Percentiles rank a stretch among this genome's conserved stretches.
These are phyloP conservation scores for Nemania abortiva DNA, from an alignment of 2,329 filamentous ascomycete species.

Conservation along the genomic window DNA sequence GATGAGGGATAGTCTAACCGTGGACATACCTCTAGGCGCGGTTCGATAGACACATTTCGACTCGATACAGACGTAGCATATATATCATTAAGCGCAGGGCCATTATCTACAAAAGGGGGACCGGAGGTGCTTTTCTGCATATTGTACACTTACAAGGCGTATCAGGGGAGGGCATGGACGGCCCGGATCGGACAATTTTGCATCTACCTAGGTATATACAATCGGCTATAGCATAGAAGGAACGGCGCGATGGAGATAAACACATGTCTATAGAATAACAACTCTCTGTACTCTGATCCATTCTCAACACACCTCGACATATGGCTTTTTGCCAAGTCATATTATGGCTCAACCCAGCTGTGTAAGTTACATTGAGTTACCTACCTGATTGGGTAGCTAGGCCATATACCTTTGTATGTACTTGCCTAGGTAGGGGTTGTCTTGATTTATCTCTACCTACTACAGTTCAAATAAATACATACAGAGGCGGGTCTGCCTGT, in stretches of 20 bases:
- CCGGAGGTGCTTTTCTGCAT: background rate
- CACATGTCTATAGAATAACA: background rate
- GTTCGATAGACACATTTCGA: background rate
- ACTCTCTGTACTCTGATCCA: background rate
- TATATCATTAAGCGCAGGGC: background rate
- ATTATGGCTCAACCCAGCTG: too few relatives aligned
- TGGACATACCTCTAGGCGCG: constrained; percentile 44
- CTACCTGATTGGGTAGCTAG: too few relatives aligned
- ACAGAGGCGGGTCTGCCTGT: too few relatives aligned
- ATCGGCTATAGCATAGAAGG: background rate
- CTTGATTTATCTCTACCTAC: too few relatives aligned
- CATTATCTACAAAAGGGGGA: background rate
- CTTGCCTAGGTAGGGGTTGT: too few relatives aligned
- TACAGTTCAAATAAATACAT: background rate
- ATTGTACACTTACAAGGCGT: constrained; percentile 10
- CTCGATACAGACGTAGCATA: background rate
- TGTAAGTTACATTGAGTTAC: too few relatives aligned
- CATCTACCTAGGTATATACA: background rate
- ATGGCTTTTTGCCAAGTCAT: too few relatives aligned
- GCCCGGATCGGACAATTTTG: background rate
- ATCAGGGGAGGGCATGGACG: background rate
- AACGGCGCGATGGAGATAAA: too few relatives aligned
- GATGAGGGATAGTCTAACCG: constrained; percentile 39
- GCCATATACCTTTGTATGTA: too few relatives aligned
- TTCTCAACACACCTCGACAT: too few relatives aligned